Base-by-base conservation (phyloP, 1,284 basidiomycete species). In the Apiotrichum akiyoshidainum region DNA sequence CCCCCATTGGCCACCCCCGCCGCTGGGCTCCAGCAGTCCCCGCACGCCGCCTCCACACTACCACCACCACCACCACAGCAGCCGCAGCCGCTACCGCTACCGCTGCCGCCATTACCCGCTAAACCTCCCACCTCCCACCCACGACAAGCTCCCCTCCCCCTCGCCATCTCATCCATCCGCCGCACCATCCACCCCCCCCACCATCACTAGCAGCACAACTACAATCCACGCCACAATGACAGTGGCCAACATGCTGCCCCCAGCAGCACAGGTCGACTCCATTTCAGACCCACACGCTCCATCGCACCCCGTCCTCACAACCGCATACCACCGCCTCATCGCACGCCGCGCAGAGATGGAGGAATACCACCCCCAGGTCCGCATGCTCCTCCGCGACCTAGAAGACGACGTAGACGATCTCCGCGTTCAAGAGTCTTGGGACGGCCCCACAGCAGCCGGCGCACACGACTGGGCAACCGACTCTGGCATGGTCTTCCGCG, bases 391-490 rank as follows among this genome's bases (percentile, higher is more conserved):
- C 48, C 53, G 41, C 46, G 71, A 73, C 35, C 59, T 77, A 8
- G 42, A 56, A 17, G 66, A 69, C 45, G 71, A 74, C 59, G 68
- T 69, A 11, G 73, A 71, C 40, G 62, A 67, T 16, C 64, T 78
- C 2, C 54, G 60, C 12, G 61, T 68, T 0, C 68, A 74, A 44
- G 72, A 71, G 47, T 71, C 65, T 1, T 78, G 77, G 77, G 72
- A 75, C 55, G 47, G 59, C 7, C 62, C 62, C 1, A 68, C 64
- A 0, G 61, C 57, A n/a, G 47, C 52, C 10, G 76, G 75, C 9
- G 68, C 70, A 10, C 60, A 60, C 2, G 70, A 69, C 12, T 78
- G 77, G 77, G 60, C 68, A 1, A 57, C 58, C 6, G 77, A 78
- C 65, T 50, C 46, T 1, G 69, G 63, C 16, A 67, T 61, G 13